A percentile compares a stretch with the other conserved stretches of the same genome.
Evolutionary conservation across 164 flowering plant genomes (phyloP).

Genomic region (Stephania yunnanensis): DNA sequence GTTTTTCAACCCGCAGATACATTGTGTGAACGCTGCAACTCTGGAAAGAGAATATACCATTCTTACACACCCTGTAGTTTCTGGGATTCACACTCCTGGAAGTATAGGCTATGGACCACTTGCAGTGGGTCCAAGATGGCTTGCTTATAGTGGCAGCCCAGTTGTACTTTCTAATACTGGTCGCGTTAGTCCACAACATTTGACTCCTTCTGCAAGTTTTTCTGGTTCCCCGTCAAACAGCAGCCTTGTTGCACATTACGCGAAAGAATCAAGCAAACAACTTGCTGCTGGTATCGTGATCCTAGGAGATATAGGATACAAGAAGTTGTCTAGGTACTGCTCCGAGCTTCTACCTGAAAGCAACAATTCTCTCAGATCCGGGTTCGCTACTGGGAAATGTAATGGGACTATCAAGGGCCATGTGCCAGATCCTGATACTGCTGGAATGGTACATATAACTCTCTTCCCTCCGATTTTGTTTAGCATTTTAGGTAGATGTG

Average conservation of each 20-base stretch:
- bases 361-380: conserved; percentile 30
- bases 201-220: conserved; percentile 43
- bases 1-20: conserved; percentile 39
- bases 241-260: conserved; percentile 52
- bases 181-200: conserved; percentile 49
- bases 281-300: conserved; percentile 52
- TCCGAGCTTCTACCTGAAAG: conserved; percentile 63
- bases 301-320: conserved; percentile 60
- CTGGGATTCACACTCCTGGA: conserved; percentile 33
- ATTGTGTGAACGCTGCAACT: conserved; percentile 61
- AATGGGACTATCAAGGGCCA: conserved; percentile 32
- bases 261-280: conserved; percentile 60
- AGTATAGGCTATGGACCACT: conserved; percentile 58
- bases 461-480: neutral
- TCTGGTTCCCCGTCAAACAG: conserved; percentile 49
- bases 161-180: conserved; percentile 34
- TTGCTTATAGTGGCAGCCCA: conserved; percentile 53
- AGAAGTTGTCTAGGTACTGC: conserved; percentile 50
- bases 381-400: conserved; percentile 33
- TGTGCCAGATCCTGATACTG: conserved; percentile 41
- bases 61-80: conserved; percentile 50
- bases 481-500: neutral
- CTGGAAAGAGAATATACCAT: conserved; percentile 50
- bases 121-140: conserved; percentile 69
- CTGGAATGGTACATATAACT: conserved; percentile 55